Evolutionary conservation across 2,329 filamentous ascomycete species (phyloP), one percentile per base, ranked within the genome.

Genomic region (Aspergillus neoniger): DNA sequence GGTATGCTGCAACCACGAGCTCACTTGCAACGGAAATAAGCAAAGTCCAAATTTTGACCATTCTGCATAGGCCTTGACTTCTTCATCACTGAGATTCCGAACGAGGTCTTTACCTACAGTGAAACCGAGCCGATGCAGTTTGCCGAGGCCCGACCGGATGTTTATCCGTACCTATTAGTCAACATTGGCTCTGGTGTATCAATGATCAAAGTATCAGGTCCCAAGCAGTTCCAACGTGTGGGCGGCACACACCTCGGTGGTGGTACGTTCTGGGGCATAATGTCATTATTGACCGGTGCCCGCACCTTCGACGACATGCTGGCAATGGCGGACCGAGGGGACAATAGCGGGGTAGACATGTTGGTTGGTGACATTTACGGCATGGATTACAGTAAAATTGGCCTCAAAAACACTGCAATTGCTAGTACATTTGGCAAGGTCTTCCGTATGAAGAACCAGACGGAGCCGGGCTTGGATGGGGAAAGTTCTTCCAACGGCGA

Each of bases 241-340:
- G 95, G 95, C 56, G 95, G 95, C 62, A 97, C 95, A 3, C 96
- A 93, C 4, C 85, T 99, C 0, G 95, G 95, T 36, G 95, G 95
- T 48, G 95, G 95, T n/a, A 99, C 95, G 1, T 88, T 99, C 55
- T 99, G 95, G 95, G 95, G 95, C 0, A 82, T 99, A 23, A 83
- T 99, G 39, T 95, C 91, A 12, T 84, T 99, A 55, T 83, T 99
- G 41, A 99, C 95, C 0, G 92, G 93, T n/a, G 92, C 94, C 21
- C 86, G 90, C 58, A 93, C 88, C n/a, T 99, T 99, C 73, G 95
- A 98, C 76, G 93, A 96, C 69, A 99, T 99, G 95, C 83, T 99
- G 38, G 88, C 89, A 57, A 89, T 96, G 81, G 93, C 95, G 1
- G 95, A 95, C 65, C 84, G 87, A 36, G 95, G 95, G 25, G 95